These are phyloP conservation scores for Mycena olivaceomarginata DNA, from an alignment of 768 basidiomycete species.

Conservation along the genomic window DNA sequence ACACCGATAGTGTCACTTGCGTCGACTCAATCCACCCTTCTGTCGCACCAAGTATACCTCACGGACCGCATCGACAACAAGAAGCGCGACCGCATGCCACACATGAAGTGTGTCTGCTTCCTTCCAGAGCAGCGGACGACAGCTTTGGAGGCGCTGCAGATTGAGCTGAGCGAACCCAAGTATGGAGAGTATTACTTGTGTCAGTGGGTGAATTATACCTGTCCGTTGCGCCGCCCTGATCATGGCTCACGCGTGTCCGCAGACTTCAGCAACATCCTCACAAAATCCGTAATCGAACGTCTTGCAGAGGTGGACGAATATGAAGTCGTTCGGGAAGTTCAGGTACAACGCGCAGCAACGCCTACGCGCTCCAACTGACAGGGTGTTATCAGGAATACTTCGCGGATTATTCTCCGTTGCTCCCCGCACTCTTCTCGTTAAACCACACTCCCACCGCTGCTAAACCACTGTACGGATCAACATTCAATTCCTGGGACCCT, in stretches of 20 bases:
- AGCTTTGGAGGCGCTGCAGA: constrained; percentile 89
- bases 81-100: constrained; percentile 92
- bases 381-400: constrained; percentile 88
- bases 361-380: constrained; percentile 1
- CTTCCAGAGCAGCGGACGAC: constrained; percentile 88
- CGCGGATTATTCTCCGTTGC: constrained; percentile 94
- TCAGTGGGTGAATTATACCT: constrained; percentile 87
- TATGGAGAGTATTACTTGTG: constrained; percentile 99
- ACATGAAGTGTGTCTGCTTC: constrained; percentile 98
- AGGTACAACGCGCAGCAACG: constrained; percentile 70
- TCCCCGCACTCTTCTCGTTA: constrained; percentile 92
- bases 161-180: constrained; percentile 91
- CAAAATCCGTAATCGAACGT: constrained; percentile 92
- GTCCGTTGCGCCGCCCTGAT: constrained; percentile 43
- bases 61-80: constrained; percentile 98
- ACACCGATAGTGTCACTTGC: constrained; percentile 97
- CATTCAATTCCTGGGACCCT: constrained; percentile 84
- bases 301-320: constrained; percentile 96
- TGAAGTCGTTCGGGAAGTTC: constrained; percentile 97
- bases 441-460: constrained; percentile 81
- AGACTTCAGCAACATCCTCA: constrained; percentile 98
- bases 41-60: constrained; percentile 97
- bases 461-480: constrained; percentile 83
- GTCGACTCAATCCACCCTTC: constrained; percentile 93
- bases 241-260: constrained; percentile 42